Conservation (phyloP, 495 filamentous ascomycete species). For the Stereocaulon alpinum region DNA sequence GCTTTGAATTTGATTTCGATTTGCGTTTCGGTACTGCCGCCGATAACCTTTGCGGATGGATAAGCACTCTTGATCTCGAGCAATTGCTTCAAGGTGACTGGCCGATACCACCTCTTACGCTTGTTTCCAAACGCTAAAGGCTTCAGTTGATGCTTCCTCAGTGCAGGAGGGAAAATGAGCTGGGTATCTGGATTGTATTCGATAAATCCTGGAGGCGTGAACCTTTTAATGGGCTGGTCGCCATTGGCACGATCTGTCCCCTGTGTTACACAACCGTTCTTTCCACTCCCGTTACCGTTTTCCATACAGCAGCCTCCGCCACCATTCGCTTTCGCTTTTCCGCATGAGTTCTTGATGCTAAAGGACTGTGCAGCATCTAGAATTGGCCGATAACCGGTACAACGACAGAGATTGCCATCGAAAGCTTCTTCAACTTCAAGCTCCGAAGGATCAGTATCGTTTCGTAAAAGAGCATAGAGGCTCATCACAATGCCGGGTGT, state of each 20-base stretch:
- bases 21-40: slow-evolving; percentile 92
- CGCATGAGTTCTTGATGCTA: slow-evolving; percentile 30
- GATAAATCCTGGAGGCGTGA: slow-evolving; percentile 79
- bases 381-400: slow-evolving; percentile 91
- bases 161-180: slow-evolving; percentile 80
- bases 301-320: slow-evolving; percentile 48
- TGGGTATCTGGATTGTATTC: slow-evolving; percentile 88
- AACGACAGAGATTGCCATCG: slow-evolving; percentile 92
- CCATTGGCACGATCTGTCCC: slow-evolving; percentile 32
- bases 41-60: slow-evolving; percentile 86
- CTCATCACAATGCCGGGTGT: slow-evolving; percentile 98
- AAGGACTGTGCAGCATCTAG: slow-evolving; percentile 74
- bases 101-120: slow-evolving; percentile 86
- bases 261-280: slow-evolving; percentile 50
- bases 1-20: slow-evolving; percentile 98
- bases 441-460: slow-evolving; percentile 55
- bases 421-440: slow-evolving; percentile 80
- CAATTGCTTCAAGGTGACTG: slow-evolving; percentile 76
- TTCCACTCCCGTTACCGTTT: slow-evolving; percentile 30
- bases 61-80: slow-evolving; percentile 81
- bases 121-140: slow-evolving; percentile 89
- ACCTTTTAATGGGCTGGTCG: slow-evolving; percentile 51
- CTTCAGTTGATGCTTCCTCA: slow-evolving; percentile 71
- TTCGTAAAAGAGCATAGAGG: slow-evolving; percentile 72
- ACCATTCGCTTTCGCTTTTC: slow-evolving; percentile 36